Evolutionary conservation across 73 alveolate species (phyloP).

Genomic region (Symbiodinium natans): DNA sequence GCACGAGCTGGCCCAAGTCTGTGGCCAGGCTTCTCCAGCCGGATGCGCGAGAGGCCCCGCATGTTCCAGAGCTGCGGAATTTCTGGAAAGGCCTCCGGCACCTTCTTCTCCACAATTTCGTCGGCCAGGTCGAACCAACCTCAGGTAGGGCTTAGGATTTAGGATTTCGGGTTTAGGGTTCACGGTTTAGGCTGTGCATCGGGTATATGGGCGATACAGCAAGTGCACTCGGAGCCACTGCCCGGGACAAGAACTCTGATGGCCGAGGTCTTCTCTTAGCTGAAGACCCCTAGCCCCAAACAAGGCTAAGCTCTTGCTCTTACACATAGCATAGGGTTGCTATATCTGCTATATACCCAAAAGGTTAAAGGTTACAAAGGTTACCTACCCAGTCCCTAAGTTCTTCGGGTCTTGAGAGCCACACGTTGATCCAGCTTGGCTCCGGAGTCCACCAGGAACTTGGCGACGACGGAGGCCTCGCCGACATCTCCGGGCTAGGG

Average conservation of each 20-base stretch:
- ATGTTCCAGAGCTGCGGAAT: constrained; percentile 88
- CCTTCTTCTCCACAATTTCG: constrained; percentile 31
- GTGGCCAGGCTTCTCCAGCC: constrained; percentile 6
- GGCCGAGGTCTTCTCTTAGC: background rate
- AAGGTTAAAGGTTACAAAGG: no score
- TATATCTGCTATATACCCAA: no score
- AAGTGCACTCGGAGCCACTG: background rate
- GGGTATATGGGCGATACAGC: no score
- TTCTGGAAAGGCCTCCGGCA: constrained; percentile 48
- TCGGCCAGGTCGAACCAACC: background rate
- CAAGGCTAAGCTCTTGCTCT: no score
- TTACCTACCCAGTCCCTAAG: no score
- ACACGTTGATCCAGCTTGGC: constrained; percentile 65
- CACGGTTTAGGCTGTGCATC: no score
- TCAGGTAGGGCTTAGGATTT: background rate
- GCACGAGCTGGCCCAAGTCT: no score
- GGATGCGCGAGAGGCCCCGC: constrained; percentile 93
- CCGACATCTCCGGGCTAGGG: background rate
- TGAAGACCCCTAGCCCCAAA: no score
- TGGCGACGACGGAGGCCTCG: constrained; percentile 69
- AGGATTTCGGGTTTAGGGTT: no score
- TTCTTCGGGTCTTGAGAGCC: no score
- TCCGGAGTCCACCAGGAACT: constrained; percentile 80
- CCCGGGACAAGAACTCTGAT: background rate
- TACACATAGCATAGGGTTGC: no score